These are phyloP conservation scores for Mycena indigotica DNA, from an alignment of 768 basidiomycete genomes.

Conservation along the genomic window DNA sequence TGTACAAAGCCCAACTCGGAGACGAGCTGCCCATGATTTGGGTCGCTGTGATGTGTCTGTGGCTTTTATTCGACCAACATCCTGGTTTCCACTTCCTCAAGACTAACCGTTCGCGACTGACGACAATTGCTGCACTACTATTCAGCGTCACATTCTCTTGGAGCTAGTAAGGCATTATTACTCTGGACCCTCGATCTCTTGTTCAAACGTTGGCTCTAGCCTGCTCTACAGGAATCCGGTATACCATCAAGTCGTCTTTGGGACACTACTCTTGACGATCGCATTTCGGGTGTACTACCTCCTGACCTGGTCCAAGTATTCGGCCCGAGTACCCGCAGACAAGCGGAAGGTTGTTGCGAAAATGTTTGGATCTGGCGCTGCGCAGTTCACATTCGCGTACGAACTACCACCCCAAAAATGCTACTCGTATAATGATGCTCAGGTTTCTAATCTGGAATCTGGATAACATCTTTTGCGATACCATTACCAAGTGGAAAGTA, in stretches of 20 bases:
- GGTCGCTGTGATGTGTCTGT: conserved; percentile 60
- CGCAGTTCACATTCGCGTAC: conserved; percentile 65
- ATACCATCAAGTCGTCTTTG: conserved; percentile 81
- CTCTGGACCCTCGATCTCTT: background rate
- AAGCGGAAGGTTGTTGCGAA: conserved; percentile 43
- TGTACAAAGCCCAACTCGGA: conserved; percentile 75
- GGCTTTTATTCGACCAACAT: conserved; percentile 59
- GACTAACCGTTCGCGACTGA: conserved; percentile 38
- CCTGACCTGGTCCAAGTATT: conserved; percentile 44
- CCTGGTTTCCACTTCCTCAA: conserved; percentile 48
- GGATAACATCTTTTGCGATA: conserved; percentile 74
- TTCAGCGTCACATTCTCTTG: conserved; percentile 68
- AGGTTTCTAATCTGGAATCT: conserved; percentile 38
- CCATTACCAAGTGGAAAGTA: conserved; percentile 57
- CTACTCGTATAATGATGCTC: background rate
- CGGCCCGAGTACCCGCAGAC: conserved; percentile 43
- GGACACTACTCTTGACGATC: conserved; percentile 50
- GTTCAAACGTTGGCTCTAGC: conserved; percentile 36
- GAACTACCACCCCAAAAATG: conserved; percentile 56
- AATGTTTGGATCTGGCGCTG: conserved; percentile 56
- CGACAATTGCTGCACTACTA: conserved; percentile 39
- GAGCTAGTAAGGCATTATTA: conserved; percentile 62
- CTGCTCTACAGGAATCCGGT: conserved; percentile 71
- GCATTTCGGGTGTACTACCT: conserved; percentile 55
- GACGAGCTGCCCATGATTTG: conserved; percentile 64